phyloP scores from a whole-genome alignment of 2,329 filamentous ascomycete genomes.

The Aphanoascus verrucosus region DNA sequence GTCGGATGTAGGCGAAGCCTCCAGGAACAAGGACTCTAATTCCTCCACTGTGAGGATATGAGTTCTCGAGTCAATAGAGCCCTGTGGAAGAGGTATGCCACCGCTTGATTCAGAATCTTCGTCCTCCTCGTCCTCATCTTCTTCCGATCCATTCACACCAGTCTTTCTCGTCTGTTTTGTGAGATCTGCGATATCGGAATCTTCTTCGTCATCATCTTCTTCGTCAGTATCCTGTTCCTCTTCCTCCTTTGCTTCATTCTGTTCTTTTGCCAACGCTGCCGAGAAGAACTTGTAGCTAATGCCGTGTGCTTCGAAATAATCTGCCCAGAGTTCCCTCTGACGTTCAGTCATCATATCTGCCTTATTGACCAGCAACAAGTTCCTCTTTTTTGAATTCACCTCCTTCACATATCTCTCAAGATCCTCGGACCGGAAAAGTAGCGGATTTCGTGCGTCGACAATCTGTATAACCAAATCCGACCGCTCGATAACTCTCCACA shows the following conservation, averaged over 20 bases:
- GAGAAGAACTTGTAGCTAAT: constrained; percentile 97
- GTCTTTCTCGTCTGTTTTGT: background rate
- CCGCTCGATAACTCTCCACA: constrained; percentile 96
- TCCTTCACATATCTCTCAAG: constrained; percentile 90
- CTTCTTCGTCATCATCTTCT: constrained; percentile 29
- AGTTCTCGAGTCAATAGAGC: constrained; percentile 38
- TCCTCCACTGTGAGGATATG: constrained; percentile 88
- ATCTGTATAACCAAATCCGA: constrained; percentile 96
- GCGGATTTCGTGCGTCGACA: constrained; percentile 88
- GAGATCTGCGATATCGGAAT: constrained; percentile 22
- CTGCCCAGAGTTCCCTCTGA: constrained; percentile 75
- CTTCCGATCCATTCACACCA: constrained; percentile 11
- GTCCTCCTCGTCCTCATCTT: constrained; percentile 27
- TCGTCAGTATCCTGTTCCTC: constrained; percentile 61
- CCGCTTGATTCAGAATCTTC: constrained; percentile 19
- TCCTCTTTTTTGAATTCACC: constrained; percentile 76
- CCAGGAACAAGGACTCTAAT: constrained; percentile 75
- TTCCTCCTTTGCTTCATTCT: constrained; percentile 67
- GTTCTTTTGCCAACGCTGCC: constrained; percentile 78
- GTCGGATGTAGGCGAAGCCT: constrained; percentile 53
- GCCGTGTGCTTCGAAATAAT: constrained; percentile 66
- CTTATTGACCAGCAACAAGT: constrained; percentile 91
- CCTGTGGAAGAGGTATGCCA: constrained; percentile 21
- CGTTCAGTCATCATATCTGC: constrained; percentile 93
- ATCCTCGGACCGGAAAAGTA: constrained; percentile 90